A percentile compares a stretch with the other conserved stretches of the same genome.
Conservation (phyloP, 2,329 filamentous ascomycete species). For the Cordyceps pruinosa region DNA sequence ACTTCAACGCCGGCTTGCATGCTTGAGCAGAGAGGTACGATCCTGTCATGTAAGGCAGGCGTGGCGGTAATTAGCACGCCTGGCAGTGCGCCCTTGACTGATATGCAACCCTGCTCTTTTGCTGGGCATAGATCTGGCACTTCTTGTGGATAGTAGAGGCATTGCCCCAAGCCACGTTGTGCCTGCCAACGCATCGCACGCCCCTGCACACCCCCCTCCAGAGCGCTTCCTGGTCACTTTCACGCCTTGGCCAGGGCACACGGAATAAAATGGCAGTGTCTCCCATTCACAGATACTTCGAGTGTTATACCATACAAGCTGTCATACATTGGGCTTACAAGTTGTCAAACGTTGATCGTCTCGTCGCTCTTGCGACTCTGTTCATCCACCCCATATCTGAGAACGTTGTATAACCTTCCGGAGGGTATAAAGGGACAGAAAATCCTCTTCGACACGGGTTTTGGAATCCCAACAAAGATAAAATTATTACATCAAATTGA, state of each 20-base stretch:
- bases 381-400: not conserved
- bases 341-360: not conserved
- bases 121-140: not conserved
- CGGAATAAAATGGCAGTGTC: not conserved
- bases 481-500: too few relatives aligned
- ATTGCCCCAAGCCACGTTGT: conserved; percentile 4
- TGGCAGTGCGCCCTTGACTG: not conserved
- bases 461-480: not conserved
- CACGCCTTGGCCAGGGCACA: not conserved
- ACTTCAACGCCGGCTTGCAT: not conserved
- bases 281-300: not conserved
- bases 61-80: not conserved
- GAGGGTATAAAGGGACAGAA: not conserved
- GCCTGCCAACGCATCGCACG: not conserved
- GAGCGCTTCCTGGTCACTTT: not conserved
- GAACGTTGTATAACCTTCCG: not conserved
- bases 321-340: not conserved
- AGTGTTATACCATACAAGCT: not conserved
- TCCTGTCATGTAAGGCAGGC: conserved; percentile 4
- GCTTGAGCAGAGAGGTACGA: not conserved
- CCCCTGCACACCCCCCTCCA: not conserved
- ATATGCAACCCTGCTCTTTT: not conserved
- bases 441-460: too few relatives aligned
- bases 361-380: not conserved
- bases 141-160: not conserved